Evolutionary conservation across 768 basidiomycete genomes (phyloP).

Genomic region (Tricholoma matsutake): DNA sequence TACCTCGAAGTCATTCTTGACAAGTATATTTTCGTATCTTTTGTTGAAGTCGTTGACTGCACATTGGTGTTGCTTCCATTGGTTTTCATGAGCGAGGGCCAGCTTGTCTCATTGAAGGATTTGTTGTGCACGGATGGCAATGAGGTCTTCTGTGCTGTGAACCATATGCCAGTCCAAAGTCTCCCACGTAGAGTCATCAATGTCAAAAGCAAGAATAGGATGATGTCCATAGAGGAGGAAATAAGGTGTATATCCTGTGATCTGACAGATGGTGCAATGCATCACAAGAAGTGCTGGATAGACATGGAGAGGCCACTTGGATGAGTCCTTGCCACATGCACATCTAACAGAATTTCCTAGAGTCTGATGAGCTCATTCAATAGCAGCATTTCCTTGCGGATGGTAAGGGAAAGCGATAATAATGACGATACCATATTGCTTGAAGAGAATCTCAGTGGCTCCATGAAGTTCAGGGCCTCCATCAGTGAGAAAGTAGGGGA

Average conservation of each 20-base stretch:
- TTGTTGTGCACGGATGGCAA: slow-evolving; percentile 15
- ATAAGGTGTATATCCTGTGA: slow-evolving; percentile 22
- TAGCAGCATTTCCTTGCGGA: slow-evolving; percentile 29
- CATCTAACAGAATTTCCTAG: too few relatives aligned
- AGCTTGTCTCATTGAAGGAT: slow-evolving; percentile 5
- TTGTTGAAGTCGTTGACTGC: slow-evolving; percentile 23
- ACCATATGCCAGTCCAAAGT: too few relatives aligned
- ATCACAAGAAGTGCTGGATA: slow-evolving; percentile 22
- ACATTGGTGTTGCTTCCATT: too few relatives aligned
- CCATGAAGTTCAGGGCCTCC: slow-evolving; percentile 28
- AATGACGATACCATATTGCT: slow-evolving; percentile 21
- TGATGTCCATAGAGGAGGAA: slow-evolving; percentile 3
- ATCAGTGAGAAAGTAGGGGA: slow-evolving; percentile 2
- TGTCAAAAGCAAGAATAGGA: slow-evolving; percentile 6
- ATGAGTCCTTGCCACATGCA: neutral
- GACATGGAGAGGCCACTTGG: slow-evolving; percentile 24
- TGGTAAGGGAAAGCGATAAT: slow-evolving; percentile 29
- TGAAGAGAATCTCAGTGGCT: slow-evolving; percentile 17
- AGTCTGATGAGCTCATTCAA: slow-evolving; percentile 25
- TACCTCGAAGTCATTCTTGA: slow-evolving; percentile 16
- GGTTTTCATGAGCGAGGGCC: too few relatives aligned
- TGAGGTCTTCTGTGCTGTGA: too few relatives aligned
- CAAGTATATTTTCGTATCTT: slow-evolving; percentile 11
- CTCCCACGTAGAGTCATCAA: too few relatives aligned
- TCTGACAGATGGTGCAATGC: neutral